Conservation (phyloP, 2,329 filamentous ascomycete genomes). For the Xenosphaeropsis pyriputrescens region DNA sequence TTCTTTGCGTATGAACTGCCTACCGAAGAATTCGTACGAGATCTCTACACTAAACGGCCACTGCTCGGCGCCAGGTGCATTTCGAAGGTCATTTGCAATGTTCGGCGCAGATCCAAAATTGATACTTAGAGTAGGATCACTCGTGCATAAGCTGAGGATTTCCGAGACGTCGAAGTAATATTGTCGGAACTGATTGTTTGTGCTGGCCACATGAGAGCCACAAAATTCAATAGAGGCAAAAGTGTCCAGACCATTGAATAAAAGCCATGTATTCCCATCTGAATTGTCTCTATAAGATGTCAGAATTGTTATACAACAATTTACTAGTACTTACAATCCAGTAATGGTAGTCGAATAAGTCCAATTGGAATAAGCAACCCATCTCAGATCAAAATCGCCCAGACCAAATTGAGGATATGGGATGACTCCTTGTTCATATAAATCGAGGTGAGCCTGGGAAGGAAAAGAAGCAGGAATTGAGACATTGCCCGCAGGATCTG, state of each 20-base stretch:
- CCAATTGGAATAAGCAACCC: constrained; percentile 44
- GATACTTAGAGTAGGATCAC: constrained; percentile 15
- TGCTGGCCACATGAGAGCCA: constrained; percentile 34
- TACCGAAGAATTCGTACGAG: constrained; percentile 34
- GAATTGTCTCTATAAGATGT: no score
- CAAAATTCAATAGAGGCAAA: constrained; percentile 42
- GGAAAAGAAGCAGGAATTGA: constrained; percentile 38
- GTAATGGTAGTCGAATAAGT: constrained; percentile 38
- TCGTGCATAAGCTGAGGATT: constrained; percentile 6
- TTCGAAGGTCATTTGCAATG: constrained; percentile 35
- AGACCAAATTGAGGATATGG: constrained; percentile 30
- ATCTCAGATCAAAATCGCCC: constrained; percentile 44
- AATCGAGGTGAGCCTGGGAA: constrained; percentile 43
- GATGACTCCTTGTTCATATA: constrained; percentile 30
- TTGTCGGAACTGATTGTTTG: constrained; percentile 48
- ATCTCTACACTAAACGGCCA: constrained; percentile 34
- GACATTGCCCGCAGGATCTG: constrained; percentile 20
- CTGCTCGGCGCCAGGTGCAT: constrained; percentile 20
- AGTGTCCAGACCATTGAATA: constrained; percentile 49
- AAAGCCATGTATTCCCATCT: constrained; percentile 25
- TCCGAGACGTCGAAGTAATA: constrained; percentile 41
- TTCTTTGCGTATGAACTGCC: constrained; percentile 43
- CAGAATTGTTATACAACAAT: background rate
- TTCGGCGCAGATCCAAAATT: constrained; percentile 41
- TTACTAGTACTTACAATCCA: constrained; percentile 20